Conservation (phyloP, 2,329 filamentous ascomycete genomes). For the Periconia sp. region DNA sequence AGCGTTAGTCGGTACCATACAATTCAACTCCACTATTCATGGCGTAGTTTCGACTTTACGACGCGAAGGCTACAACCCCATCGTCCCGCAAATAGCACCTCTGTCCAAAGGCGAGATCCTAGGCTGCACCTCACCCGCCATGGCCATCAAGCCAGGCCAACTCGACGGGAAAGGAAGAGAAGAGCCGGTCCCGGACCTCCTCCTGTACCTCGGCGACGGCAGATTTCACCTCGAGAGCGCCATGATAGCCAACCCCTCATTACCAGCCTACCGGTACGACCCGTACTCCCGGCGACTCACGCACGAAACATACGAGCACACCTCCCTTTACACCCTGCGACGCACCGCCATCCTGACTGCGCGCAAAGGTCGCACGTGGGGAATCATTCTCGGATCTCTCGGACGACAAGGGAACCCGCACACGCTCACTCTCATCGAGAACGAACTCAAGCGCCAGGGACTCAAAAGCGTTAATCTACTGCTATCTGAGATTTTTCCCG, state of each 20-base stretch:
- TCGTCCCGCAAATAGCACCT: slow-evolving; percentile 91
- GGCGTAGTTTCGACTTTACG: slow-evolving; percentile 77
- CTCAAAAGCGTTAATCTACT: slow-evolving; percentile 84
- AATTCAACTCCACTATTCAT: slow-evolving; percentile 97
- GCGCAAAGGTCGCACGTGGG: slow-evolving; percentile 82
- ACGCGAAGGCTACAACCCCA: slow-evolving; percentile 77
- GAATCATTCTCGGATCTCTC: slow-evolving; percentile 87
- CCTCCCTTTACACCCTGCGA: slow-evolving; percentile 83
- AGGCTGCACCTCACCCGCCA: slow-evolving; percentile 84
- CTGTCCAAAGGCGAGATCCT: slow-evolving; percentile 94
- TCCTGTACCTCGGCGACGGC: slow-evolving; percentile 89
- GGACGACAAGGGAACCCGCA: slow-evolving; percentile 95
- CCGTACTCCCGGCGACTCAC: slow-evolving; percentile 92
- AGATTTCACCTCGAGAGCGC: slow-evolving; percentile 96
- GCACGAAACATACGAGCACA: slow-evolving; percentile 87
- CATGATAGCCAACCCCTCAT: slow-evolving; percentile 95
- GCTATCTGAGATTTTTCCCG: slow-evolving; percentile 93
- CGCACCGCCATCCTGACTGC: slow-evolving; percentile 75
- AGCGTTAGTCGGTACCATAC: slow-evolving; percentile 93
- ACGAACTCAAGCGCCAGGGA: slow-evolving; percentile 67
- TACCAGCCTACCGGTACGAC: slow-evolving; percentile 94
- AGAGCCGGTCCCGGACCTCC: slow-evolving; percentile 60
- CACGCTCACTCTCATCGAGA: slow-evolving; percentile 84
- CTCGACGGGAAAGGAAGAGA: slow-evolving; percentile 51
- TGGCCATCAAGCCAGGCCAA: slow-evolving; percentile 36